A percentile compares a stretch with the other conserved stretches of the same genome.
phyloP scores from a whole-genome alignment of 2,329 filamentous ascomycete species.

The Fusarium globosum region DNA sequence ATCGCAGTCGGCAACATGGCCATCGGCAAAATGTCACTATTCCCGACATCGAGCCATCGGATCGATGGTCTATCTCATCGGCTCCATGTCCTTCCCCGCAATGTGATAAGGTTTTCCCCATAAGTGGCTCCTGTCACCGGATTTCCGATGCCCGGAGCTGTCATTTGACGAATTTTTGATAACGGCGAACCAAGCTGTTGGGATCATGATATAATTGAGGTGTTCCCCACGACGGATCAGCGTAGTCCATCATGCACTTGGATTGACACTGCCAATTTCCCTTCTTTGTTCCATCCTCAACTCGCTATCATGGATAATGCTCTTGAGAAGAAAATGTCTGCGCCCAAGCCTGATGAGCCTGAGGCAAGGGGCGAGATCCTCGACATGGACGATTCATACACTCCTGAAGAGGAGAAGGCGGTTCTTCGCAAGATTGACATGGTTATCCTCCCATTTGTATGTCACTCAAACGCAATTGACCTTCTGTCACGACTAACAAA shows the following conservation, averaged over 20 bases:
- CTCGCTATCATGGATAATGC: neutral
- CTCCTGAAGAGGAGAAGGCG: neutral
- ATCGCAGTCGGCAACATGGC: neutral
- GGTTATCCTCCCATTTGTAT: neutral
- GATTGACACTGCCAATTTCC: no score
- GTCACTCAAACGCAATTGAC: fast-evolving
- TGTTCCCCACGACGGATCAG: neutral
- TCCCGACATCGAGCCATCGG: neutral
- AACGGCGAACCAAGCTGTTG: neutral
- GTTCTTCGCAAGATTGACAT: conserved; percentile 2
- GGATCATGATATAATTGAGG: neutral
- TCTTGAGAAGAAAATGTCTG: neutral
- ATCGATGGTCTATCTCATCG: conserved; percentile 2
- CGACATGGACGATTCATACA: neutral
- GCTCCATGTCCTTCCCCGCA: conserved; percentile 1
- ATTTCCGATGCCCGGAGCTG: neutral
- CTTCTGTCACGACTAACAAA: neutral
- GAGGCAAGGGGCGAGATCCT: neutral
- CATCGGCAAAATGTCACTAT: neutral
- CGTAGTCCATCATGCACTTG: neutral
- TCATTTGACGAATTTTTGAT: neutral
- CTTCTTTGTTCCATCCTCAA: neutral
- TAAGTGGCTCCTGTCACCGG: neutral
- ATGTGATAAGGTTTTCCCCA: neutral
- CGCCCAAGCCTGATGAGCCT: neutral